Evolutionary conservation across 2,329 filamentous ascomycete genomes (phyloP).

Genomic region (Colletotrichum limetticola): DNA sequence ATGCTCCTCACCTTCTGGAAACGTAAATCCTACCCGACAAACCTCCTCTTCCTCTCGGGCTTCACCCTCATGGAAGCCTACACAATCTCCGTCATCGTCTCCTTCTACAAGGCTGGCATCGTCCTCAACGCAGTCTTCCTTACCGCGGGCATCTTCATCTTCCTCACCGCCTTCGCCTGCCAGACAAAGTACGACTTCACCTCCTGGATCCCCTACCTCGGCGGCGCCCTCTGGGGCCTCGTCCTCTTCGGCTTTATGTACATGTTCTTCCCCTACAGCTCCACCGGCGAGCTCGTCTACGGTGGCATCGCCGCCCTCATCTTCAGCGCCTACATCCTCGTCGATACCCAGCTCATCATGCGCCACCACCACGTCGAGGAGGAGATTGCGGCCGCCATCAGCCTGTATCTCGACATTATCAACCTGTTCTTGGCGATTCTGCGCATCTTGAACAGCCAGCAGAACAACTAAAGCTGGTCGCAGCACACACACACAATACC

Average conservation of each 20-base stretch:
- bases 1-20: conserved; percentile 95
- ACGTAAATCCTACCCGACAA: conserved; percentile 93
- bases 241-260: conserved; percentile 94
- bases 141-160: conserved; percentile 84
- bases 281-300: conserved; percentile 86
- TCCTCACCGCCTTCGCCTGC: conserved; percentile 89
- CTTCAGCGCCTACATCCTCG: conserved; percentile 94
- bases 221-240: conserved; percentile 88
- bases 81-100: conserved; percentile 90
- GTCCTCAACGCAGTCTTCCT: conserved; percentile 92
- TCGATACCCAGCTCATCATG: conserved; percentile 96
- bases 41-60: conserved; percentile 88
- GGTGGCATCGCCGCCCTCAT: conserved; percentile 84
- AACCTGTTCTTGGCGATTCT: conserved; percentile 97
- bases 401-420: conserved; percentile 94
- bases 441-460: conserved; percentile 95
- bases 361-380: conserved; percentile 97
- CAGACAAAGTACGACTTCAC: conserved; percentile 99
- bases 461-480: conserved; percentile 77
- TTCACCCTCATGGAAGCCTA: conserved; percentile 97
- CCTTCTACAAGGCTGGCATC: conserved; percentile 84
- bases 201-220: conserved; percentile 94
- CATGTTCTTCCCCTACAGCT: conserved; percentile 86
- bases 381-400: conserved; percentile 95
- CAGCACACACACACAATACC: not conserved